Conservation (phyloP, 192 early-diverging fungal species). For the Glomus cerebriforme region DNA sequence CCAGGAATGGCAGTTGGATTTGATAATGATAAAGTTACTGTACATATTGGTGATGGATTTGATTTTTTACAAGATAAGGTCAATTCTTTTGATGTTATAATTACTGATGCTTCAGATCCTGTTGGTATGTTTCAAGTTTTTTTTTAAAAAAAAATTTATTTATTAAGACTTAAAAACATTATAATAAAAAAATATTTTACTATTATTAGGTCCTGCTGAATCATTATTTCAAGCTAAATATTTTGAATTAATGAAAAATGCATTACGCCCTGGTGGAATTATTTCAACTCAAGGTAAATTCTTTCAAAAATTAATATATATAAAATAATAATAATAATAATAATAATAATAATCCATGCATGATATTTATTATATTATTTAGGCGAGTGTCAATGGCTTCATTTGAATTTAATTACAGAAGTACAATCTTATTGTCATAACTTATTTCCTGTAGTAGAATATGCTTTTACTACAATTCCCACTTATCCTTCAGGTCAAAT, state of each 20-base stretch:
- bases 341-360: conserved; percentile 1
- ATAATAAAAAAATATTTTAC: background rate
- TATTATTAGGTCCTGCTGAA: conserved; percentile 81
- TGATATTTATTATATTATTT: background rate
- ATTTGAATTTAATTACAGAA: conserved; percentile 87
- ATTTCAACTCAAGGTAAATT: conserved; percentile 90
- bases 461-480: conserved; percentile 93
- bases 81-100: conserved; percentile 94
- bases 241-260: conserved; percentile 91
- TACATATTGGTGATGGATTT: conserved; percentile 97
- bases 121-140: conserved; percentile 55
- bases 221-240: conserved; percentile 90
- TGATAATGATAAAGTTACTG: conserved; percentile 90
- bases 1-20: conserved; percentile 94
- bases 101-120: conserved; percentile 98
- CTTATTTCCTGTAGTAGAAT: conserved; percentile 90
- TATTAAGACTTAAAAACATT: background rate
- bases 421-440: conserved; percentile 78
- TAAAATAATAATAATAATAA: background rate
- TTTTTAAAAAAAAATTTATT: background rate
- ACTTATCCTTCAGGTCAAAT: conserved; percentile 99
- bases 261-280: conserved; percentile 86
- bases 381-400: conserved; percentile 99
- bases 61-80: conserved; percentile 87
- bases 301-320: background rate